Evolutionary conservation across 148 eudicot species (phyloP), one percentile per base, ranked within the genome.

Genomic region (Vaccinium vitisidaea): DNA sequence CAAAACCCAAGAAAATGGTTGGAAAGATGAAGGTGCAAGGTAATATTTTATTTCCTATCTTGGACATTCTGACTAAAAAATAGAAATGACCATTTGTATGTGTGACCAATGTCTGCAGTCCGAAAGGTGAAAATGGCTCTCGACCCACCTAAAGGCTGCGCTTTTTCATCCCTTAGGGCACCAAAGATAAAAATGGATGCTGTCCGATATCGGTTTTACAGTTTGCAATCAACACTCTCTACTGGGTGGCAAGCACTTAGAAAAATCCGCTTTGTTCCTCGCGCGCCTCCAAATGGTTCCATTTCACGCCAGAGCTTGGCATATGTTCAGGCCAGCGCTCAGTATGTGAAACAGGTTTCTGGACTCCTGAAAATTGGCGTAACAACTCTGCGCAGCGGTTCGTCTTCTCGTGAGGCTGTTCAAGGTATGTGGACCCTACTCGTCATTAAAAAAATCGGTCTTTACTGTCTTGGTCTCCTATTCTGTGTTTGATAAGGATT

Each of bases 21-120:
- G 98, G 98, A 32, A 95, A 92, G 87, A 94, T 95, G 95, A 95
- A 95, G 90, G 97, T 95, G 84, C 97, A 95, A 94, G 98, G 98
- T 93, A 92, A 61, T 39, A n/a, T 61, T 39, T 63, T 25, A 50
- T 46, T 84, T 84, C 79, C 19, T 83, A 36, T 7, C 54, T 25
- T 69, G 59, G 27, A 36, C 39, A 65, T 54, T 65, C 18, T 52
- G 9, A 54, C 48, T 67, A 43, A 36, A 13, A 32, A 54, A 16
- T 32, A 36, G 19, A 27, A 54, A 25, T 55, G 52, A 67, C 82
- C 63, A 56, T 74, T 61, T 86, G 61, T 43, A 82, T 7, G 69
- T 79, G 59, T 58, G 75, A 5, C 59, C 84, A 13, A 27, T 87
- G 16, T 90, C 3, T 88, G 90, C 95, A 95, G 98, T 92, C 83